phyloP scores from a whole-genome alignment of 2,329 filamentous ascomycete species.

The Lomentospora prolificans region DNA sequence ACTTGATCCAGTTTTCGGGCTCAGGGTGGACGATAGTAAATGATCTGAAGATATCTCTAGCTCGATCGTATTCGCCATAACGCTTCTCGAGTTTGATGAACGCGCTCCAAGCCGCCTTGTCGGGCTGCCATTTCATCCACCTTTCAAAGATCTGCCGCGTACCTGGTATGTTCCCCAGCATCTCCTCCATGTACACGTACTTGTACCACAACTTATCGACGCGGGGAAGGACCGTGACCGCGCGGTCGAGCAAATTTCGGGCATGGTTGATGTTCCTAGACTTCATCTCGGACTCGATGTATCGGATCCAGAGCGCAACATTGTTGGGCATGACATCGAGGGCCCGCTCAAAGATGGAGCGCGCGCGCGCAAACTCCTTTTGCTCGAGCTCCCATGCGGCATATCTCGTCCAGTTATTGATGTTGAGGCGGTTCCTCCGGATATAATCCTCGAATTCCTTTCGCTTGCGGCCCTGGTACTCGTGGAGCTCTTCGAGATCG shows the following conservation, averaged over 20 bases:
- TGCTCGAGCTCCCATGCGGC: conserved; percentile 96
- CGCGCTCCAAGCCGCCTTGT: conserved; percentile 88
- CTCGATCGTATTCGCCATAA: conserved; percentile 83
- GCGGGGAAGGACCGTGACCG: conserved; percentile 82
- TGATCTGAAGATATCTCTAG: conserved; percentile 78
- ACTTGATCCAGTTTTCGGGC: conserved; percentile 96
- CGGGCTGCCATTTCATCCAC: conserved; percentile 98
- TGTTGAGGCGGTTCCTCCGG: conserved; percentile 82
- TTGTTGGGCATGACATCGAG: conserved; percentile 85
- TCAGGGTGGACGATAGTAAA: conserved; percentile 93
- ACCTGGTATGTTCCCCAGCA: conserved; percentile 84
- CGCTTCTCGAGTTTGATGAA: conserved; percentile 97
- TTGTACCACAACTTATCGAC: conserved; percentile 99
- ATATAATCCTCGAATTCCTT: conserved; percentile 99
- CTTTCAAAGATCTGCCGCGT: conserved; percentile 91
- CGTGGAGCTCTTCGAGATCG: conserved; percentile 94
- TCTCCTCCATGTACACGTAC: conserved; percentile 98
- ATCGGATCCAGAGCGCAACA: conserved; percentile 80
- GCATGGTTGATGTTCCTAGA: conserved; percentile 90
- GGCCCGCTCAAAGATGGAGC: conserved; percentile 89
- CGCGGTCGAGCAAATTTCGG: conserved; percentile 84
- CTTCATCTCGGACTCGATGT: conserved; percentile 96
- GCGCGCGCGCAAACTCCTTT: conserved; percentile 87
- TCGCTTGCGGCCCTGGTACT: conserved; percentile 90
- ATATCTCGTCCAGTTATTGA: conserved; percentile 99